Base-by-base conservation (phyloP, 208 protist species). In the Borovskyia barvae region DNA sequence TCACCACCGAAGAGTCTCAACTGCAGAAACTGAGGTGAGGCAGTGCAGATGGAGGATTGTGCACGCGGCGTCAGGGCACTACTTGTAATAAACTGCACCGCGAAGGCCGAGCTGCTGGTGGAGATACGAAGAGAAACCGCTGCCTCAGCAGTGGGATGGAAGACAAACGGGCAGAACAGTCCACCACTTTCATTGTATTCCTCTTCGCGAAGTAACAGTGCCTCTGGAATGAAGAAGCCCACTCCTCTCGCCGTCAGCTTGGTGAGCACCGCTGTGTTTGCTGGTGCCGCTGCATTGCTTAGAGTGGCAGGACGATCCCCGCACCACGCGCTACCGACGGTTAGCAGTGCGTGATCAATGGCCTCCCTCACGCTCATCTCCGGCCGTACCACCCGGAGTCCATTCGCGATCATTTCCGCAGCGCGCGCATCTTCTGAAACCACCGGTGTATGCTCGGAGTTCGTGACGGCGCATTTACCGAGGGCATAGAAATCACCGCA, bases 111-210 rank as follows among this genome's bases (percentile, higher is more conserved):
- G 25, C 62, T 51, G 2, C 42, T 72, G 22, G 57, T 45, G 5
- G 35, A 62, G 5, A 82, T 15, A 0, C 59, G 63, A 28, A 85
- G 58, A 25, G 85, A 80, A 11, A 89, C 71, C 35, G 62, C 76
- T 1, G 85, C 77, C 25, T 48, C 37, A 32, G 82, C 46, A 37
- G 42, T 28, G n/a, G 64, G 60, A 52, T 60, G 56, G 55, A 72
- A 88, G 17, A 80, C 68, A 68, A 92, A 89, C 8, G 71, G 78
- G 47, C 67, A 86, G 29, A 77, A 45, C 49, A 85, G 72, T 5
- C 54, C 53, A 24, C 46, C 32, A 5, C 41, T 37, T 17, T 64
- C 56, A 30, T 46, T 60, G 59, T 59, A 72, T 28, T 77, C 66
- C 35, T 75, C 72, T 36, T 81, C 75, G 32, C 53, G 53, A 8